A percentile compares a stretch with the other conserved stretches of the same genome.
These are phyloP conservation scores for Xylaria sp. DNA, from an alignment of 2,329 filamentous ascomycete genomes.

Conservation along the genomic window DNA sequence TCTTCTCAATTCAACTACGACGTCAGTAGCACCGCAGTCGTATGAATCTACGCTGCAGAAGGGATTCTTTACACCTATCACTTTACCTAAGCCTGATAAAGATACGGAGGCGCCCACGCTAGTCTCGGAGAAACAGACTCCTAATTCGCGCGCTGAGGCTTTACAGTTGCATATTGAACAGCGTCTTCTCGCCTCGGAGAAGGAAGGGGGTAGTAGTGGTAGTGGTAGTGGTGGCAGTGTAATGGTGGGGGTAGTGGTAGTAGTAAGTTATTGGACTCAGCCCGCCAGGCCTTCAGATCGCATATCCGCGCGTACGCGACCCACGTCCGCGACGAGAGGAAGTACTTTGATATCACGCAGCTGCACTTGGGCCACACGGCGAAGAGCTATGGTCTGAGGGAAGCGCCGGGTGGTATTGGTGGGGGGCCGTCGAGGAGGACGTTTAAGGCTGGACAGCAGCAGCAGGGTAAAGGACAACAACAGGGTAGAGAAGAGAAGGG, in stretches of 20 bases:
- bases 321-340: slow-evolving; percentile 82
- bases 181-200: slow-evolving; percentile 53
- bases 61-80: slow-evolving; percentile 65
- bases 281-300: slow-evolving; percentile 84
- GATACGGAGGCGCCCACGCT: slow-evolving; percentile 64
- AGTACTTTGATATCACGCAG: slow-evolving; percentile 88
- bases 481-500: slow-evolving; percentile 38
- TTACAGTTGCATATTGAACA: slow-evolving; percentile 66
- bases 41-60: slow-evolving; percentile 67
- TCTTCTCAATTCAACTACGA: slow-evolving; percentile 62
- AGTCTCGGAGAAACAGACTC: slow-evolving; percentile 49
- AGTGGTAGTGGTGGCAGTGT: too few species aligned
- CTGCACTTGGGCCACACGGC: slow-evolving; percentile 91
- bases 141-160: slow-evolving; percentile 58
- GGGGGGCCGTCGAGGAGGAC: slow-evolving; percentile 56
- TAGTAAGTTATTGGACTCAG: slow-evolving; percentile 75
- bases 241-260: too few species aligned
- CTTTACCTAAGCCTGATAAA: slow-evolving; percentile 62
- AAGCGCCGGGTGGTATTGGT: slow-evolving; percentile 84
- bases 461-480: too few species aligned
- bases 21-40: slow-evolving; percentile 53
- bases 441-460: slow-evolving; percentile 46
- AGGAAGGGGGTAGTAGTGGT: slow-evolving; percentile 28
- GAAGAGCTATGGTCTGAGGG: slow-evolving; percentile 89
- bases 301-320: slow-evolving; percentile 96